Evolutionary conservation across 148 eudicot genomes (phyloP), one percentile per base, ranked within the genome.

Genomic region (Selenicereus undatus): DNA sequence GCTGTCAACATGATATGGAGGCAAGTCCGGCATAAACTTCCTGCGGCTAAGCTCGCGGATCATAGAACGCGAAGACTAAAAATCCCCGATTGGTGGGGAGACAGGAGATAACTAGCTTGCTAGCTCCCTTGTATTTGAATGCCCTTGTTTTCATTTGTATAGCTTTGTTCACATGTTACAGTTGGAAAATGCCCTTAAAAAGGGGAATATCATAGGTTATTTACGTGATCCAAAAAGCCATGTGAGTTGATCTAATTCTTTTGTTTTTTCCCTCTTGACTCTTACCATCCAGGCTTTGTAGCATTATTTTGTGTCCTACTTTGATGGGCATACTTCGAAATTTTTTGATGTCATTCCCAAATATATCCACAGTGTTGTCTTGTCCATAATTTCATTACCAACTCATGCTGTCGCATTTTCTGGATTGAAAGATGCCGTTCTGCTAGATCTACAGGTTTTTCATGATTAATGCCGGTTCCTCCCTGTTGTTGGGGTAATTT

Each of bases 1-100:
- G 99, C 90, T 24, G 94, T 93, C 62, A 88, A 92, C 80, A 91
- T 96, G 99, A 45, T 96, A 58, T 96, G 99, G 99, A 96, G 98
- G 85, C 99, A 96, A 80, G 88, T 96, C 60, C 85, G 83, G 82
- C 87, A 90, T 85, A 96, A 96, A 66, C 82, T 96, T 78, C 99
- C 97, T 62, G 89, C 87, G 30, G 89, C 88, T 45, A 88, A 84
- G 60, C 90, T 96, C 48, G 92, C 92, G 85, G 88, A 86, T 75
- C 97, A 96, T 85, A 86, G 99, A 87, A 92, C 76, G 79, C 88
- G 85, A 76, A 90, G 99, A 86, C 78, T 96, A 65, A 96, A 93
- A 85, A 83, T 96, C 45, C 93, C 97, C 0, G 99, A 96, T 76
- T 93, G 99, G 97, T 92, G 98, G 99, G 78, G 85, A 1, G 69